Base-by-base conservation (phyloP, 345 rosid species). In the Eucalyptus globulus region DNA sequence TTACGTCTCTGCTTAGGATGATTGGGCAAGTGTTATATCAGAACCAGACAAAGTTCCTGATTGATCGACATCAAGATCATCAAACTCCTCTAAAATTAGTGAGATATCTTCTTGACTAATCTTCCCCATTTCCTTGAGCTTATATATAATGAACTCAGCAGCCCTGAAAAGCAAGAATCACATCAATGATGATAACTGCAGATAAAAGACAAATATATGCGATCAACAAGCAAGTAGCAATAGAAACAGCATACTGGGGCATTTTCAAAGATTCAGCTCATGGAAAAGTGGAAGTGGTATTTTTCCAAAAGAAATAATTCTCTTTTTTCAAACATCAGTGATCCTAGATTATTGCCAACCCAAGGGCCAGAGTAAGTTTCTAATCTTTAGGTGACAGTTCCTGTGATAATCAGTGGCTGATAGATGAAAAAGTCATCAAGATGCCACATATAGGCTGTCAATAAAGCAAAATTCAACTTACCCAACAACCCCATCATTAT, bases 91-190 rank as follows among this genome's bases (percentile, higher is more conserved):
- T 95, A 95, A 89, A 76, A 95, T 90, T 22, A 88, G 89, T 14
- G 93, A 31, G 47, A 96, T 91, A 80, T 96, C 99, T 85, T 96
- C 96, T 92, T 95, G 94, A 91, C 89, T 94, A 53, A 97, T 95
- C 95, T 96, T 96, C 50, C 97, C 98, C 97, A 94, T 96, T 92
- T 97, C 99, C 91, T 95, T 96, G 21, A 96, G 98, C 92, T 96
- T 96, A 86, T 93, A 94, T n/a, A 96, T 8, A 17, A 95, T 72
- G 89, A 95, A 96, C 92, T 95, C 99, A 14, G 95, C 94, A 91
- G 94, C 93, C 43, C 98, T 96, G 89, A 17, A 21, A 86, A 91
- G 69, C 87, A 29, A 37, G n/a, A 49, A 49, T 37, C 60, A 87
- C 21, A 17, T 19, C 2, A 24, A 37, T 7, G 4, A 5, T 69